A percentile compares a stretch with the other conserved stretches of the same genome.
Evolutionary conservation across 1,284 basidiomycete genomes (phyloP).

Genomic region (Cutaneotrichosporon arboriforme): DNA sequence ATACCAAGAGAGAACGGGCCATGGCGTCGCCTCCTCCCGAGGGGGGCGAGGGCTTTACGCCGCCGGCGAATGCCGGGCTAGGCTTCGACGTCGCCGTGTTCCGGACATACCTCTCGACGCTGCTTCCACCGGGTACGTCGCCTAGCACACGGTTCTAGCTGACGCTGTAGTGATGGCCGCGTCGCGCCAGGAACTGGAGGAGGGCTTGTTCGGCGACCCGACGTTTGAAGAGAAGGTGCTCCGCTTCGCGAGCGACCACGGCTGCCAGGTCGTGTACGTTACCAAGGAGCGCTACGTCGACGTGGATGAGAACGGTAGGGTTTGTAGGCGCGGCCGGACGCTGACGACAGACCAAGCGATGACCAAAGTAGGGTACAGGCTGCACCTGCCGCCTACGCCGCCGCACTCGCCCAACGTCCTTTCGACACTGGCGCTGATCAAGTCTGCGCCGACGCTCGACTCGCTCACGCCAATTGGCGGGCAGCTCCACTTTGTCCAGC

Average conservation of each 20-base stretch:
- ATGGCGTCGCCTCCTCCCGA: conserved; percentile 24
- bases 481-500: conserved; percentile 86
- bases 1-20: background rate
- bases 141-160: background rate
- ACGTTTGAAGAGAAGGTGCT: conserved; percentile 43
- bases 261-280: conserved; percentile 46
- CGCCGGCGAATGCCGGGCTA: conserved; percentile 17
- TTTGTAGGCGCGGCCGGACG: too few species aligned
- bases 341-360: conserved; percentile 25
- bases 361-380: conserved; percentile 33
- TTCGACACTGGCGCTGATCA: conserved; percentile 89
- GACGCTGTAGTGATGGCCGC: conserved; percentile 43
- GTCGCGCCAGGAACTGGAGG: conserved; percentile 33
- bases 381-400: conserved; percentile 46
- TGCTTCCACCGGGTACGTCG: conserved; percentile 39
- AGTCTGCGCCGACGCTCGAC: conserved; percentile 79
- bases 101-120: conserved; percentile 33
- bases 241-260: conserved; percentile 42
- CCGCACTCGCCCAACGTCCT: conserved; percentile 67
- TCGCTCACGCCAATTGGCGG: conserved; percentile 67
- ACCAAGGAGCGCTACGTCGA: conserved; percentile 36
- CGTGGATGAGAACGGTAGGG: conserved; percentile 37
- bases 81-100: conserved; percentile 43
- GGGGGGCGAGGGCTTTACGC: conserved; percentile 24
- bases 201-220: conserved; percentile 41